Evolutionary conservation across 23 red algal genomes (phyloP), one percentile per base, ranked within the genome.

Genomic region (Gracilaria domingensis): DNA sequence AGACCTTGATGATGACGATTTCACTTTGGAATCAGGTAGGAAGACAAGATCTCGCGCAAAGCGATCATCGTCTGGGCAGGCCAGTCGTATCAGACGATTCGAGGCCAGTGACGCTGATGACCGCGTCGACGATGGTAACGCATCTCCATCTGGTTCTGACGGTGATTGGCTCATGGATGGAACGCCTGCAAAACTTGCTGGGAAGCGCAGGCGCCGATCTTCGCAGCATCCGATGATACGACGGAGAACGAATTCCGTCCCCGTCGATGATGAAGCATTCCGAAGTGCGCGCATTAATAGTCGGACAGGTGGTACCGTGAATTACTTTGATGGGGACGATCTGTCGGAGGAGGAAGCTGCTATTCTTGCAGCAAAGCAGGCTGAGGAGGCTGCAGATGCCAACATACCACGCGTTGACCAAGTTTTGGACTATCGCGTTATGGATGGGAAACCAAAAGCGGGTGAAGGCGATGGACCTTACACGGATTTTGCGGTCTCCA

Each of bases 1-100:
- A 37, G 89, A 92, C 67, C 50, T 76, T 24, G 89, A 92, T 76
- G 89, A 92, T 73, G 89, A 92, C 14, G 89, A 92, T 53, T 90
- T 80, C 53, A 84, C 61, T 26, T 77, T 83, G 25, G 35, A 47
- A 35, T 33, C 75, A 62, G 55, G 12, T 21, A 44, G 87, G 25
- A 80, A 81, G 58, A 48, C 87, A 20, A 59, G 79, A 62, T n/a
- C 79, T 82, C 79, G 54, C 0, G 21, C 14, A 62, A 59, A 65
- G 53, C 79, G 54, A 38, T 59, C 79, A 39, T 24, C 53, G 6
- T 65, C 79, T 45, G 9, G 54, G 9, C 79, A 64, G 33, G 67
- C 66, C 34, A 48, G 67, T 34, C 54, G 56, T 29, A 26, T 25
- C 24, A 47, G 32, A 24, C 50, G 87, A 48, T 57, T 57, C 28